Evolutionary conservation across 805 yeast species (phyloP), one percentile per base, ranked within the genome.

Genomic region (Martiniozyma abietophila): DNA sequence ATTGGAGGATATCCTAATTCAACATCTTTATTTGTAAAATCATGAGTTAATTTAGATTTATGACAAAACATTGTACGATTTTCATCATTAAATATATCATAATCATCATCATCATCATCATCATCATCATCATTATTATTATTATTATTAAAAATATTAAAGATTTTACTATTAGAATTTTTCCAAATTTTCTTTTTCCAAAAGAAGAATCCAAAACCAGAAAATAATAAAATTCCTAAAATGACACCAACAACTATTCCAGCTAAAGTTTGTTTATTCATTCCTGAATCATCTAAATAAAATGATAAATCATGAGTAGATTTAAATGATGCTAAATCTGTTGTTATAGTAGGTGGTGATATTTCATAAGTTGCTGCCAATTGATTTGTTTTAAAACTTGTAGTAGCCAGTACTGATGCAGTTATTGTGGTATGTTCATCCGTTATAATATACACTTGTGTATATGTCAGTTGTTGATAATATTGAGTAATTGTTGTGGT

Each of bases 361-460:
- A 39, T 33, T 6, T 47, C 25, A 11, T 45, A 34, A 9, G 44
- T 29, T 4, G 39, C 16, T 10, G 47, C 33, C 27, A 36, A 19
- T 6, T 40, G 43, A 7, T 41, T 33, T 8, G 27, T 34, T 15
- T 34, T 34, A 24, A 42, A 25, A 6, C 47, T 44, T 4, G 55
- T 46, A 14, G 54, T 38, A 8, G 49, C 31, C 12, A 42, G 31
- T n/a, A 49, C 31, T 3, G 41, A 32, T 1, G 60, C 48, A 10
- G 44, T 49, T 25, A 51, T 40, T 1, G 58, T 50, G 4, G 52
- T 47, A 4, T 40, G n/a, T 5, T 47, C 18, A 18, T 40, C 59
- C 0, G 62, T 53, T 6, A 57, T 47, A 17, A 54, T 44, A 34
- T 47, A 52, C 8, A 42, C 40, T 37, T 56, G 61, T 4, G 56